phyloP scores from a whole-genome alignment of 2,329 filamentous ascomycete species.

The Penicillium sp. region DNA sequence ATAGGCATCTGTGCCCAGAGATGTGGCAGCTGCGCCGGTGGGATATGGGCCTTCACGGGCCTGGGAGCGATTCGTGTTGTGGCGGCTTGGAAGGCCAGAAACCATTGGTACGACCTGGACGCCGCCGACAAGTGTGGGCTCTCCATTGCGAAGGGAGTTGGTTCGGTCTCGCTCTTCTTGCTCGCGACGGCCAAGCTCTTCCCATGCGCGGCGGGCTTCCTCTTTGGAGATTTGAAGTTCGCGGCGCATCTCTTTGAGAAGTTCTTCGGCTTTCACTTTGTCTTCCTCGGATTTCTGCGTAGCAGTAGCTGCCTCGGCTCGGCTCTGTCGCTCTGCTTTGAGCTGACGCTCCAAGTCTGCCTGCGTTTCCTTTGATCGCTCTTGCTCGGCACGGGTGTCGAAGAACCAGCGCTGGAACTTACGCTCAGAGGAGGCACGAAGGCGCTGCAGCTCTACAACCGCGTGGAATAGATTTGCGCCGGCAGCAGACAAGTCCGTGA shows the following conservation, averaged over 20 bases:
- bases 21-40: slow-evolving; percentile 35
- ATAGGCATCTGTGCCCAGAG: slow-evolving; percentile 32
- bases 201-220: slow-evolving; percentile 93
- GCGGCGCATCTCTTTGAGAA: slow-evolving; percentile 86
- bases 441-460: slow-evolving; percentile 89
- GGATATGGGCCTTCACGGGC: slow-evolving; percentile 49
- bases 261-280: slow-evolving; percentile 70
- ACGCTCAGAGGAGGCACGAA: slow-evolving; percentile 91
- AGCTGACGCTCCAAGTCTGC: slow-evolving; percentile 76
- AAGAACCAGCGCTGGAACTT: slow-evolving; percentile 99
- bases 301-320: slow-evolving; percentile 67
- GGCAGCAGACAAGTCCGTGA: slow-evolving; percentile 94
- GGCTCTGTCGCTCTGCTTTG: slow-evolving; percentile 71
- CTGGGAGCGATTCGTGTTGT: slow-evolving; percentile 46
- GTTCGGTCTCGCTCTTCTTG: slow-evolving; percentile 90
- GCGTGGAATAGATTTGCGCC: slow-evolving; percentile 97
- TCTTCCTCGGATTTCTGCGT: slow-evolving; percentile 69
- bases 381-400: slow-evolving; percentile 85
- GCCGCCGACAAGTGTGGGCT: slow-evolving; percentile 85
- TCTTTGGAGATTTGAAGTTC: slow-evolving; percentile 95
- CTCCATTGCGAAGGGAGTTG: slow-evolving; percentile 79
- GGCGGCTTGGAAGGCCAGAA: slow-evolving; percentile 64
- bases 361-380: slow-evolving; percentile 79
- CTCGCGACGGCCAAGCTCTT: slow-evolving; percentile 89
- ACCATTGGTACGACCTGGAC: slow-evolving; percentile 96